Base-by-base conservation (phyloP, 2,329 filamentous ascomycete genomes). In the Amylocarpus encephaloides region DNA sequence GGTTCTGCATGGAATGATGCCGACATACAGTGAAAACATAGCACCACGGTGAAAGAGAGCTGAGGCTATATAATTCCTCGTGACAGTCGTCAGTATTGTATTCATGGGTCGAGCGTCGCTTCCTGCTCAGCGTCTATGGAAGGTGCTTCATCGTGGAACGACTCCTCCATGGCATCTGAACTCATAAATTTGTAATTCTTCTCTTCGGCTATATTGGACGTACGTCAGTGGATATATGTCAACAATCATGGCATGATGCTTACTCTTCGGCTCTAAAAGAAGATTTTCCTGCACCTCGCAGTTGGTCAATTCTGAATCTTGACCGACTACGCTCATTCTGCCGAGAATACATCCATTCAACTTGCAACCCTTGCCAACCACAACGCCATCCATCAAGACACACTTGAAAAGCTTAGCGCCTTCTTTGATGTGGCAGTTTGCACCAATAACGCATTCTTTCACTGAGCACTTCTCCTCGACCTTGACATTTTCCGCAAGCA, bases 221-320 rank as follows among this genome's bases (percentile, higher is more conserved):
- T 10, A 49, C 18, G 55, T 43, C 38, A 55, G 61, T 19, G 34
- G 35, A 45, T 50, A 16, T 19, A 39, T 51, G 40, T 49, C 38
- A 45, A 52, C 11, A 18, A 43, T 11, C 16, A 15, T 13, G 26
- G 30, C 44, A 40, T n/a, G 39, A 46, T 43, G 77, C 80, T 74
- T 71, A 84, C 81, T 83, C 66, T 70, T 86, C n/a, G 87, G 79
- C 62, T 94, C 91, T 41, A 91, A 83, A 1, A 95, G 77, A 7
- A 92, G 75, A 64, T 92, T 92, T 67, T 95, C 88, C 66, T 95
- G 90, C 5, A 97, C 85, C 69, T 97, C 90, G 62, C 91, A 96
- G 53, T 95, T 88, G 47, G 85, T 90, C 59, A 97, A 70, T n/a
- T 82, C 78, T 5, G 77, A 84, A 7, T 84, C 85, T 42, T 88